Evolutionary conservation across 495 filamentous ascomycete genomes (phyloP), one percentile per base, ranked within the genome.

Genomic region (Thermochaetoides thermophila): DNA sequence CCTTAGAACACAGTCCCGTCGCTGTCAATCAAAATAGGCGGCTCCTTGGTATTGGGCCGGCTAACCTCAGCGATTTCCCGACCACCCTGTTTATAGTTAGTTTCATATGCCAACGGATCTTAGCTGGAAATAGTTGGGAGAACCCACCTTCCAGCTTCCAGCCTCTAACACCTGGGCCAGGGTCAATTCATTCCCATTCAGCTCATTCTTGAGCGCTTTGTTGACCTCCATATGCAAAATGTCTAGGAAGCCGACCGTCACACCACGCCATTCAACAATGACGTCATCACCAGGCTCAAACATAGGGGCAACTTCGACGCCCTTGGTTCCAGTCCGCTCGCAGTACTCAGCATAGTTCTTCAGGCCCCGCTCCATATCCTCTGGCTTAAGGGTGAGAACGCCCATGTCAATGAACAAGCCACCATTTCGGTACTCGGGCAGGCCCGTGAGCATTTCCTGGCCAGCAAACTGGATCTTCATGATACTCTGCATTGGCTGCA

Each of bases 11-110:
- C 84, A 6, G 89, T 96, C 28, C 89, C 89, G 52, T 97, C 89
- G 39, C 81, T 91, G 34, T 92, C 69, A 43, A 96, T 95, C 62
- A 94, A 78, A 46, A 97, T 96, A 3, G 89, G 89, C 13, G 91
- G 84, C 49, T 87, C 84, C 60, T 91, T 94, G 26, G 91, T 96
- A 49, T 95, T 95, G 5, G 89, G 89, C 39, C 89, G 68, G 35
- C 81, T 91, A 32, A 95, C 81, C 57, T 95, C 91, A 26, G 89
- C 89, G 40, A 96, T 77, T 61, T 96, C 89, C 50, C 89, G 74
- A 36, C 89, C 89, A 49, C 87, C 91, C 89, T 95, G 39, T 21
- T 13, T 17, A 32, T 10, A 21, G 16, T 29, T 33, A 29, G 12
- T 17, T 16, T 26, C 17, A 28, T 19, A 14, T 5, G 11, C 4